Base-by-base conservation (phyloP, 768 basidiomycete genomes). In the Boletus huronensis region DNA sequence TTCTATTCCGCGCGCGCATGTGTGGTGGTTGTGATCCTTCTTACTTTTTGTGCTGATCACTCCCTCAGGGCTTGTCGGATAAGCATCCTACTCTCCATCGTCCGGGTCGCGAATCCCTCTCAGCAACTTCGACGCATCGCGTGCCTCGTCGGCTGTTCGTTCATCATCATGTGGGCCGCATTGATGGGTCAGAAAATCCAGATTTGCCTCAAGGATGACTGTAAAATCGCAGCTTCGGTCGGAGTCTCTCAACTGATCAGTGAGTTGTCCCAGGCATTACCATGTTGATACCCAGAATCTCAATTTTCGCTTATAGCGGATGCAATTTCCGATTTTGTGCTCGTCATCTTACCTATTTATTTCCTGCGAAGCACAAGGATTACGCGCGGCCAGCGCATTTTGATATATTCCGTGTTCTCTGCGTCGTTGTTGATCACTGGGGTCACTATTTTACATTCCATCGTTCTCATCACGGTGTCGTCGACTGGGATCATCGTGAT, bases 21-120 rank as follows among this genome's bases (percentile, higher is more conserved):
- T 36, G 5, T n/a, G 11, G 21, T 16, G 2, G 10, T 19, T 3
- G 17, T 32, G 32, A 11, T 17, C 9, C 1, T 6, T 39, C 21
- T n/a, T 16, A 28, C 13, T 35, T 10, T 32, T 31, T 40, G 32
- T 45, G 26, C 52, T 67, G 21, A 58, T 8, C 17, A 2, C 31
- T 39, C 0, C 11, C 16, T 1, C 34, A 71, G 68, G 68, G 47
- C 52, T 8, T 60, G 63, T 51, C 62, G 68, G 13, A 47, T 52
- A 23, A 69, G 69, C 50, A 56, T 69, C 36, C 40, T 69, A 29
- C 10, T 60, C 26, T 69, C 67, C 16, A 55, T 67, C 48, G 39
- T 67, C 16, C 63, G 57, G 19, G 14, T 63, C 11, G 50, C 47
- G 11, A 59, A 53, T 11, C 64, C 65, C 0, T 54, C 51, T 11